Conservation (phyloP, 1,284 basidiomycete species). For the Pseudozyma flocculosa region DNA sequence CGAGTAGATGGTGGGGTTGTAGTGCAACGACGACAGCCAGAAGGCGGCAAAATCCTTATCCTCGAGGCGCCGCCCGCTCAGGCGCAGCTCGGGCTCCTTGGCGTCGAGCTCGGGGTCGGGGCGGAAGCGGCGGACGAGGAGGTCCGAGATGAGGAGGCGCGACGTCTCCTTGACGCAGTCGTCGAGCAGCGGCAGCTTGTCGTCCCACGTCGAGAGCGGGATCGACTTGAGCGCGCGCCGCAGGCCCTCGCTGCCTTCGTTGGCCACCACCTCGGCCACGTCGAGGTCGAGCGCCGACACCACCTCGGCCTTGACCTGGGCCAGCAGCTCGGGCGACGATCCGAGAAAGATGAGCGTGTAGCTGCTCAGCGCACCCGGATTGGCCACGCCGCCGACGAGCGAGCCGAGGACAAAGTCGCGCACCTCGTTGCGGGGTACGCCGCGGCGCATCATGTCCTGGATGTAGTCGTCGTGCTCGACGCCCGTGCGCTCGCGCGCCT, state of each 20-base stretch:
- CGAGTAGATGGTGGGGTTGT: slow-evolving; percentile 26
- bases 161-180: slow-evolving; percentile 32
- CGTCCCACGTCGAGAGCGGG: slow-evolving; percentile 25
- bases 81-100: slow-evolving; percentile 6
- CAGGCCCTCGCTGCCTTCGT: slow-evolving; percentile 18
- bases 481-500: slow-evolving; percentile 19
- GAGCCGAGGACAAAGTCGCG: slow-evolving; percentile 33
- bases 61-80: slow-evolving; percentile 11
- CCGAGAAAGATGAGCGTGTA: slow-evolving; percentile 25
- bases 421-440: slow-evolving; percentile 8
- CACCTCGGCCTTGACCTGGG: slow-evolving; percentile 18
- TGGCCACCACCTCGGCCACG: slow-evolving; percentile 11
- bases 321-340: slow-evolving; percentile 8
- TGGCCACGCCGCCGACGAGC: slow-evolving; percentile 42
- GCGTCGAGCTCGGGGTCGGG: slow-evolving; percentile 11
- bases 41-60: slow-evolving; percentile 28
- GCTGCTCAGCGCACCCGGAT: slow-evolving; percentile 28
- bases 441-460: slow-evolving; percentile 34
- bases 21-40: slow-evolving; percentile 31
- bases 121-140: slow-evolving; percentile 18
- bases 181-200: slow-evolving; percentile 18
- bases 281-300: slow-evolving; percentile 5
- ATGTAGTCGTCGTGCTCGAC: slow-evolving; percentile 32
- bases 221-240: slow-evolving; percentile 15
- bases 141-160: slow-evolving; percentile 21